phyloP scores from a whole-genome alignment of 352 stramenopile species.

The Globisporangium cederbergense region DNA sequence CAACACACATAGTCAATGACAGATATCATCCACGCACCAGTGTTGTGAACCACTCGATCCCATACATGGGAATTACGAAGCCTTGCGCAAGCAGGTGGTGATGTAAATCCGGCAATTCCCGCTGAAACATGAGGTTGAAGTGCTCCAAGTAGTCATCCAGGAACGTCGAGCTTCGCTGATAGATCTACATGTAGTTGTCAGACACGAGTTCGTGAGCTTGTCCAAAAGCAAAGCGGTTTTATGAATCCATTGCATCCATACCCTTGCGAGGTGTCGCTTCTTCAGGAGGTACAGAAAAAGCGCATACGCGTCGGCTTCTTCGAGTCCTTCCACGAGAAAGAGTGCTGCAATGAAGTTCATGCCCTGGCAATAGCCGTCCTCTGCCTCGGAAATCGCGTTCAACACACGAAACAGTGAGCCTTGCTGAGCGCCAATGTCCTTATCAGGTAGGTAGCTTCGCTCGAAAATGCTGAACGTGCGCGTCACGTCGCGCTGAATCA shows the following conservation, averaged over 20 bases:
- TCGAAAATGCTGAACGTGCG: conserved; percentile 88
- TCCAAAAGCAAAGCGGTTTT: neutral
- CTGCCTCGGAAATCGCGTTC: conserved; percentile 75
- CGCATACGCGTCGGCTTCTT: conserved; percentile 77
- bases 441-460: conserved; percentile 29
- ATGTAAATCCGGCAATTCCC: conserved; percentile 62
- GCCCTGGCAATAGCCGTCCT: conserved; percentile 82
- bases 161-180: conserved; percentile 79
- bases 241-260: conserved; percentile 8
- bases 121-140: conserved; percentile 76
- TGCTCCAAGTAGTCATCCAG: conserved; percentile 81
- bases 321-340: conserved; percentile 78
- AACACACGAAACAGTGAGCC: conserved; percentile 71
- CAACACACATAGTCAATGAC: neutral
- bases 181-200: conserved; percentile 37
- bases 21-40: conserved; percentile 30
- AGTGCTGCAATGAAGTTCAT: conserved; percentile 89
- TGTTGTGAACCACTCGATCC: conserved; percentile 88
- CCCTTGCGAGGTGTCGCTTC: conserved; percentile 69
- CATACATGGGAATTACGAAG: conserved; percentile 80
- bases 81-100: conserved; percentile 57
- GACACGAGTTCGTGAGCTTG: neutral
- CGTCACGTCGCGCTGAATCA: conserved; percentile 78
- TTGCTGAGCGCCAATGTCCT: conserved; percentile 50
- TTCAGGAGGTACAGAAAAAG: conserved; percentile 82